Conservation (phyloP, 805 yeast genomes). For the Spathaspora passalidarum region DNA sequence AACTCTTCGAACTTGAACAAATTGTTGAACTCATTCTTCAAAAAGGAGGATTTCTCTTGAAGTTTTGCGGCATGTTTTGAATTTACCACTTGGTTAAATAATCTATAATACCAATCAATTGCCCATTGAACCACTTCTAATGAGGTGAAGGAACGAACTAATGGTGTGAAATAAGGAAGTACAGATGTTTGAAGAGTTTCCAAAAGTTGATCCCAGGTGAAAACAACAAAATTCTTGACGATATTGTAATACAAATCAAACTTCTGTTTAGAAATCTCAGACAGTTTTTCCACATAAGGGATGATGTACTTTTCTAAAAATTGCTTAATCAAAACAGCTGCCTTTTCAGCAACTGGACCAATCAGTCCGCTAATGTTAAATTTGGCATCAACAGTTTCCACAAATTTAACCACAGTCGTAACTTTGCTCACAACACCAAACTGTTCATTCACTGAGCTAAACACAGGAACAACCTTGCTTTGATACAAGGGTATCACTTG, state of each 20-base stretch:
- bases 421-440: not conserved
- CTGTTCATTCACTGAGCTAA: not conserved
- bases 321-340: not conserved
- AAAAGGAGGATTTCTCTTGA: slow-evolving; percentile 20
- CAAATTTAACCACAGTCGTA: not conserved
- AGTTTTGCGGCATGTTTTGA: slow-evolving; percentile 13
- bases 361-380: not conserved
- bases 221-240: not conserved
- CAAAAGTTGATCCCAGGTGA: not conserved
- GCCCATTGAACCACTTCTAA: slow-evolving; percentile 3
- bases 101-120: slow-evolving; percentile 2
- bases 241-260: not conserved
- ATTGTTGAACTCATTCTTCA: slow-evolving; percentile 24
- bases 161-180: not conserved
- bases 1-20: slow-evolving; percentile 19
- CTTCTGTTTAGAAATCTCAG: not conserved
- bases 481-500: slow-evolving; percentile 6
- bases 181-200: not conserved
- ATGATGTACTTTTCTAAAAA: not conserved
- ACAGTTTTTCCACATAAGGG: not conserved
- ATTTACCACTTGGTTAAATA: slow-evolving; percentile 4
- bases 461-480: not conserved
- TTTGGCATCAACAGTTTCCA: slow-evolving; percentile 2
- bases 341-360: not conserved
- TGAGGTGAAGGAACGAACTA: not conserved